Evolutionary conservation across 163 green algal genomes (phyloP), one percentile per base, ranked within the genome.

Genomic region (Chlamydomonas reinhardtii): DNA sequence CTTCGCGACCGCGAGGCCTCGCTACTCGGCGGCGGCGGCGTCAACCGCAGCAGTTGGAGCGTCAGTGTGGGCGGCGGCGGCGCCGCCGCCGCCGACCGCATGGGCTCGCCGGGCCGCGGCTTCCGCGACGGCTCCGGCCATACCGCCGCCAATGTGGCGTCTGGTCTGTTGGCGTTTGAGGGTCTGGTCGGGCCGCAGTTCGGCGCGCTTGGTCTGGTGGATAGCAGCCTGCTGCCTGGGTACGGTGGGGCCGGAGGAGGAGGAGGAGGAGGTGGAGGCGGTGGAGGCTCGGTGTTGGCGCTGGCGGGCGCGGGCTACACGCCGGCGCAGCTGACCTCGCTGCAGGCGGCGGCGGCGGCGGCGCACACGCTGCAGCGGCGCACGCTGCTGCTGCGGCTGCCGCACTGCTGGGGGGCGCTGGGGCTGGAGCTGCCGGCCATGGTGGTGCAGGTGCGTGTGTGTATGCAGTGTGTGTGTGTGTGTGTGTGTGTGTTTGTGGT

Each of bases 311-410:
- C 66, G 27, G 77, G 52, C 27, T 25, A 48, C 52, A 72, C 43
- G 17, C 29, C 79, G 52, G 54, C 68, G 31, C 79, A 85, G 79
- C 54, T 85, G 64, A 25, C 66, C 54, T 54, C 68, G 16, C 43
- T 73, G 79, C 68, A 77, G 69, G 43, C 35, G 79, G 43, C 64
- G 64, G 29, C 29, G 27, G 9, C 29, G 9, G 17, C 71, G 24
- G 79, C 78, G 52, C 79, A 85, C 66, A 78, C 69, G 24, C 68
- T 85, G 79, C 79, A 85, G 54, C 79, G 79, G 20, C 79, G 79
- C n/a, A 85, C 79, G 48, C 68, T 85, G 52, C 71, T 77, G 79
- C 52, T 85, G 68, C 68, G 79, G 35, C 32, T 85, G 79, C 79
- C 79, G 48, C 69, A 85, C 31, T 17, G 48, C 16, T 85, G 79